phyloP scores from a whole-genome alignment of 2,329 filamentous ascomycete genomes.

The Sclerotinia trifoliorum region DNA sequence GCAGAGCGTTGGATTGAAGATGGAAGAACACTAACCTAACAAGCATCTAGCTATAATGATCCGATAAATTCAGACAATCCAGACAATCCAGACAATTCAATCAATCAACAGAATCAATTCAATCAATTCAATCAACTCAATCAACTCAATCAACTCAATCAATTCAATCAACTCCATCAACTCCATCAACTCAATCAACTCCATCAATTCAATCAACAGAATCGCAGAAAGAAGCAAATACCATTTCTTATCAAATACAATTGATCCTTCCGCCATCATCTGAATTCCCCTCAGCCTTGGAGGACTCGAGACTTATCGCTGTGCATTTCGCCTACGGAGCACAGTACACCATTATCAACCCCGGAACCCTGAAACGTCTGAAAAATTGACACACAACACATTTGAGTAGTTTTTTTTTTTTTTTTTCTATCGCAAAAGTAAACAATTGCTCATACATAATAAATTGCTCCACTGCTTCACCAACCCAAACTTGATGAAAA shows the following conservation, averaged over 20 bases:
- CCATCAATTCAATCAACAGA: too few relatives aligned
- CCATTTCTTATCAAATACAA: background rate
- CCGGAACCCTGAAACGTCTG: background rate
- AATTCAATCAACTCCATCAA: too few relatives aligned
- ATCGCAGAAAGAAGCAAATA: too few relatives aligned
- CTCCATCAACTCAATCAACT: too few relatives aligned
- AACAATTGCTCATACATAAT: background rate
- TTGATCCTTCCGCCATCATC: background rate
- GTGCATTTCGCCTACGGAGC: conserved; percentile 6
- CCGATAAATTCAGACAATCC: too few relatives aligned
- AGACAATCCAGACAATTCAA: too few relatives aligned
- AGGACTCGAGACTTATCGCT: conserved; percentile 23
- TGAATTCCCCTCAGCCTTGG: background rate
- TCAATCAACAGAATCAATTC: too few relatives aligned
- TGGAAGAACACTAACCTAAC: background rate
- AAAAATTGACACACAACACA: background rate
- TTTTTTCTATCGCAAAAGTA: background rate
- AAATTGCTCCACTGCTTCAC: background rate
- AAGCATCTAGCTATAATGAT: background rate
- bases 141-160: too few relatives aligned
- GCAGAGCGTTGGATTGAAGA: background rate
- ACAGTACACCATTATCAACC: background rate
- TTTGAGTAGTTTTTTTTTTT: too few relatives aligned
- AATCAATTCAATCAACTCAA: background rate
- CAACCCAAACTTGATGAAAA: background rate